A percentile compares a stretch with the other conserved stretches of the same genome.
These are phyloP conservation scores for Candida dubliniensis DNA, from an alignment of 1,139 yeast genomes.

Conservation along the genomic window DNA sequence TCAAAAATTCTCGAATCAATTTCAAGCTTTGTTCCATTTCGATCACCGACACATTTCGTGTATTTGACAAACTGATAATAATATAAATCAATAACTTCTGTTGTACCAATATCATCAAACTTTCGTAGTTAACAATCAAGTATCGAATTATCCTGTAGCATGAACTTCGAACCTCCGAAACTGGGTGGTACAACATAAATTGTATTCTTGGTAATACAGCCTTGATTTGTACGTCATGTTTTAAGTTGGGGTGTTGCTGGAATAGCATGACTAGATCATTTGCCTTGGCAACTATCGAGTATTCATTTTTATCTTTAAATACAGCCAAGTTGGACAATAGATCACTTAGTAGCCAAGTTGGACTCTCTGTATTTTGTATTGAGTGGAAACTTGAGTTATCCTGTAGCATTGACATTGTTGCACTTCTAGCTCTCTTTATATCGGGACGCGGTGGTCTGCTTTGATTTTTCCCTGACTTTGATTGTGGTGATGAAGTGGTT, in stretches of 20 bases:
- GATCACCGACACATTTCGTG: conserved; percentile 38
- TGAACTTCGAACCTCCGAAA: conserved; percentile 67
- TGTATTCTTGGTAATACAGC: conserved; percentile 63
- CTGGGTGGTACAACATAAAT: conserved; percentile 56
- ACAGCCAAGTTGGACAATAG: conserved; percentile 28
- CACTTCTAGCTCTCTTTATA: conserved; percentile 10
- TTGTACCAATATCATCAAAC: conserved; percentile 47
- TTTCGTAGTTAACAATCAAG: conserved; percentile 54
- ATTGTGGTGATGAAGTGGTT: conserved; percentile 1
- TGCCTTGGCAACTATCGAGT: conserved; percentile 54
- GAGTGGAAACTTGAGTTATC: conserved; percentile 1
- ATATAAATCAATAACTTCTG: conserved; percentile 62
- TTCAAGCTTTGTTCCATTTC: conserved; percentile 84
- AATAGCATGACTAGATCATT: conserved; percentile 63
- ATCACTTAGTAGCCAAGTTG: conserved; percentile 41
- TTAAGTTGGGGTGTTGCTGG: conserved; percentile 59
- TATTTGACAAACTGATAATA: conserved; percentile 61
- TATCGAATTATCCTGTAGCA: conserved; percentile 76
- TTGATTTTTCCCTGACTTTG: conserved; percentile 1
- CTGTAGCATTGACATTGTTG: conserved; percentile 9
- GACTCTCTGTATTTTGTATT: conserved; percentile 24
- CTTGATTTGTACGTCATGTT: conserved; percentile 63
- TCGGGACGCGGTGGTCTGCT: conserved; percentile 1
- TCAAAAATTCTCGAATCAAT: conserved; percentile 62
- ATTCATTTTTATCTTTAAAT: conserved; percentile 39